These are phyloP conservation scores for Kodamaea anthophila DNA, from an alignment of 1,139 yeast species.

Conservation along the genomic window DNA sequence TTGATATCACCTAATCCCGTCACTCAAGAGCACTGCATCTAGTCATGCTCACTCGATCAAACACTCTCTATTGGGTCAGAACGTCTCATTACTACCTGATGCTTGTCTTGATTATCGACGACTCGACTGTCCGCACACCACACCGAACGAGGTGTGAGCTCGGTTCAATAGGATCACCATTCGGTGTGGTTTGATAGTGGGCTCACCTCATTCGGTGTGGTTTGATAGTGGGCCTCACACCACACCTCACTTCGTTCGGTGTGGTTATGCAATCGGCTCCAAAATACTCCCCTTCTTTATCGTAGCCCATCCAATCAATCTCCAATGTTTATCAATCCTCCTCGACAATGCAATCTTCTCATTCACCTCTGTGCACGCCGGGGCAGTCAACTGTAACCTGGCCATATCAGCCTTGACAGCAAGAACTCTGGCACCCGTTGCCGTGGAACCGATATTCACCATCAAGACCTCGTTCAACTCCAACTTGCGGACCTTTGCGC, in stretches of 20 bases:
- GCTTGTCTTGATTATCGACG: too few species aligned
- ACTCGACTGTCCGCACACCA: too few species aligned
- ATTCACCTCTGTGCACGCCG: constrained; percentile 97
- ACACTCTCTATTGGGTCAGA: too few species aligned
- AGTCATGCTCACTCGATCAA: too few species aligned
- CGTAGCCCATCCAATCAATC: constrained; percentile 99
- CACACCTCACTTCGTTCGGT: constrained; percentile 1
- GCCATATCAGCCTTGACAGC: constrained; percentile 99
- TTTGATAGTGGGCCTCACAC: too few species aligned
- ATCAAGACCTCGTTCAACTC: constrained; percentile 93
- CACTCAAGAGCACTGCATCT: too few species aligned
- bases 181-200: too few species aligned
- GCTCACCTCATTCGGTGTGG: too few species aligned
- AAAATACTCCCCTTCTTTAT: constrained; percentile 90
- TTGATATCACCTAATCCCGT: too few species aligned
- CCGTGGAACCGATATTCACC: constrained; percentile 99
- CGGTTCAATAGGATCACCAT: too few species aligned
- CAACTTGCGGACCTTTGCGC: constrained; percentile 90
- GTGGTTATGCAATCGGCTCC: constrained; percentile 50
- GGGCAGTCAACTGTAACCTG: constrained; percentile 90
- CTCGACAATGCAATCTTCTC: constrained; percentile 98
- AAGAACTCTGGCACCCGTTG: constrained; percentile 98
- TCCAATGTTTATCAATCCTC: constrained; percentile 99
- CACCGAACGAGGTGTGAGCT: too few species aligned
- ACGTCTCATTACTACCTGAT: too few species aligned